A percentile compares a stretch with the other conserved stretches of the same genome.
Evolutionary conservation across 257 asterid genomes (phyloP).

Genomic region (Fraxinus excelsior): DNA sequence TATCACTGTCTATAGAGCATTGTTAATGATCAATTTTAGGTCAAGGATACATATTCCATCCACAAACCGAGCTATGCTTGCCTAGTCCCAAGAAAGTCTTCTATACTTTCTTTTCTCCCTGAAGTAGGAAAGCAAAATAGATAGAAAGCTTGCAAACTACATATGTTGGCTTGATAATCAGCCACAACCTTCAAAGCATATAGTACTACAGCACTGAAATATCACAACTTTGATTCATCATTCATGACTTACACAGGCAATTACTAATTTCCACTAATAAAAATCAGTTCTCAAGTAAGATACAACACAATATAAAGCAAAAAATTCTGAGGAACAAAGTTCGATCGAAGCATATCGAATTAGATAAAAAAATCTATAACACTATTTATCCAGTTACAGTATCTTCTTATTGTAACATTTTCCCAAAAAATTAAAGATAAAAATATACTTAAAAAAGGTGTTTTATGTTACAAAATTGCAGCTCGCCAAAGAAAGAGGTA

Average conservation of each 20-base stretch:
- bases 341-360: no score
- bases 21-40: conserved; percentile 7
- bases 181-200: neutral
- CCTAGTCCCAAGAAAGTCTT: neutral
- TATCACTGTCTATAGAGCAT: neutral
- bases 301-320: no score
- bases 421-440: neutral
- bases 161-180: neutral
- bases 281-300: no score
- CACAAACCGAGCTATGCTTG: neutral
- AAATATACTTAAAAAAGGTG: neutral
- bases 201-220: neutral
- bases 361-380: no score
- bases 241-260: neutral
- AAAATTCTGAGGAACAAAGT: no score
- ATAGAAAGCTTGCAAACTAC: neutral
- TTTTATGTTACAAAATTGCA: neutral
- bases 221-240: neutral
- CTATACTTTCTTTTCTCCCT: neutral
- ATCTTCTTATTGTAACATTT: neutral
- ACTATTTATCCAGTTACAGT: neutral
- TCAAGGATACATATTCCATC: conserved; percentile 8
- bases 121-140: neutral
- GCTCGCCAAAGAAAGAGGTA: neutral
- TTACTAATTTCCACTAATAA: no score